Evolutionary conservation across 805 yeast species (phyloP), one percentile per base, ranked within the genome.

Genomic region (Candida xyloterini): DNA sequence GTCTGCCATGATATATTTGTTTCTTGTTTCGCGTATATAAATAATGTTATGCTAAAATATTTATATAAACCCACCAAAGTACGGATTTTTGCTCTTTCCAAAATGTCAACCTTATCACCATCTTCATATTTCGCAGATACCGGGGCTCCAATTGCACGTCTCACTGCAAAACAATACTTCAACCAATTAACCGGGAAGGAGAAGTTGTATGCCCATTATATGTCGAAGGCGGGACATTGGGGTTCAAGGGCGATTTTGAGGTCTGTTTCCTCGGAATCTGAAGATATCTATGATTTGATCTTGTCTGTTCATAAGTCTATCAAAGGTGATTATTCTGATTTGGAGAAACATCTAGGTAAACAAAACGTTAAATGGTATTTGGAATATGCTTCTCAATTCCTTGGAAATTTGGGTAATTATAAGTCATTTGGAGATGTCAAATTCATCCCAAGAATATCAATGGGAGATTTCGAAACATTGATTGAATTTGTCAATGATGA

Each of bases 391-490:
- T 82, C 88, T 28, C 91, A 84, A 66, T 79, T 84, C 55, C 66
- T 84, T 46, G 68, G 81, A 27, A 84, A 84, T 61, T 68, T 81
- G 59, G 93, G 93, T 50, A 84, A 84, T 56, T 84, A 76, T 65
- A 88, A 83, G 64, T 82, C 93, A 1, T 88, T 88, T 60, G 96
- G 96, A 50, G 96, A 88, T 64, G 77, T 78, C 51, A 88, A 88
- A 62, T 88, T 88, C 55, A 71, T 88, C 47, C 96, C 96, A 28
- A 66, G 77, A 35, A 53, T 86, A 27, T 41, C 71, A 0, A 55
- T 50, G 23, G 73, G 61, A 0, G 70, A 70, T 6, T 79, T 87
- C 50, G 73, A 66, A 41, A 48, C 63, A 16, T 64, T 84, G 22
- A 69, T 74, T n/a, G 60, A 60, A 24, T 46, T 68, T 2, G 58